phyloP scores from a whole-genome alignment of 164 flowering plant genomes.

The Magnolia kwangsiensis region DNA sequence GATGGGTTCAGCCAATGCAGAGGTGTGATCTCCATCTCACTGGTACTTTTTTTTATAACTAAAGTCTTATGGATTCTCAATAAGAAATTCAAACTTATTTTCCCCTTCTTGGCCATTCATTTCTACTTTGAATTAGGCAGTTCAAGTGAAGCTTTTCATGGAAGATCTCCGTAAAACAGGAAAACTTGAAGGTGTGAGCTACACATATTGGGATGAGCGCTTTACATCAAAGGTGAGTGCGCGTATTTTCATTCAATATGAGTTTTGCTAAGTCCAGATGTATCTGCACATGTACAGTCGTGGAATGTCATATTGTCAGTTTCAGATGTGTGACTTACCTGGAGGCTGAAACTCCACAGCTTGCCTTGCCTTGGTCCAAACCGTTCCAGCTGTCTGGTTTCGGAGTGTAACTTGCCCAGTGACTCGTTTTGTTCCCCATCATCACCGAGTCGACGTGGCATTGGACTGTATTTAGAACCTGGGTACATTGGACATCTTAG shows the following conservation, averaged over 20 bases:
- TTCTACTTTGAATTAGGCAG: conserved; percentile 35
- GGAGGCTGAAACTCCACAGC: too few species aligned
- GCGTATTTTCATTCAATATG: conserved; percentile 1
- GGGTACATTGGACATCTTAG: neutral
- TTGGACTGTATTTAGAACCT: neutral
- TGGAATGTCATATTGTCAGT: neutral
- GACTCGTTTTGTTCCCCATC: neutral
- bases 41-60: neutral
- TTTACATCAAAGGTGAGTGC: conserved; percentile 69
- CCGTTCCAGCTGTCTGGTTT: neutral
- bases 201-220: conserved; percentile 83
- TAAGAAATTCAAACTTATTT: neutral
- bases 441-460: neutral
- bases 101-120: neutral
- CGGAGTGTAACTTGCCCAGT: neutral
- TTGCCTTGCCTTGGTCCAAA: neutral
- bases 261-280: neutral
- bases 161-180: conserved; percentile 63
- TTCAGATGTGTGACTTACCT: neutral
- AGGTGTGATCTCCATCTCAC: conserved; percentile 36
- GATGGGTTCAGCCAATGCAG: conserved; percentile 15
- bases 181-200: conserved; percentile 58
- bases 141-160: conserved; percentile 58
- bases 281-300: neutral
- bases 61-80: neutral